A percentile compares a stretch with the other conserved stretches of the same genome.
These are phyloP conservation scores for Smittium culicis DNA, from an alignment of 371 early-diverging fungal species.

Conservation along the genomic window DNA sequence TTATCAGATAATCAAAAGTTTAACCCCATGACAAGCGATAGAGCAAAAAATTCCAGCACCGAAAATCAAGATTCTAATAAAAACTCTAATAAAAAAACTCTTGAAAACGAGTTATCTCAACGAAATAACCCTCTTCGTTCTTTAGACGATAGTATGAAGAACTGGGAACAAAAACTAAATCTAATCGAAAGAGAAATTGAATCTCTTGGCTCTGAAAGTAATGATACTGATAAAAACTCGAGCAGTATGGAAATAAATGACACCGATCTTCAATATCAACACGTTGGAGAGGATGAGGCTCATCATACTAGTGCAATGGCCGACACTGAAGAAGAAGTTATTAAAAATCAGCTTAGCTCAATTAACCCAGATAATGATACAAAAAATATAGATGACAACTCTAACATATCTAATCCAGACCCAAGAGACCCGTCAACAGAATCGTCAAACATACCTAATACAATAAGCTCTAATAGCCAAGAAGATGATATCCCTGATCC, in stretches of 20 bases:
- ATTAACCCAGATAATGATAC: conserved; percentile 36
- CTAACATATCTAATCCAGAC: not conserved
- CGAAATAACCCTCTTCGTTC: conserved; percentile 29
- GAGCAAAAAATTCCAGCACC: conserved; percentile 20
- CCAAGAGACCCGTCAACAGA: no score
- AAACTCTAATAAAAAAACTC: conserved; percentile 19
- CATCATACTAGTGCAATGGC: not conserved
- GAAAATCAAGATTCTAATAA: conserved; percentile 21
- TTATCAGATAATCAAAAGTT: not conserved
- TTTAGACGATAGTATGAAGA: conserved; percentile 37
- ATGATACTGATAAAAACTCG: conserved; percentile 5
- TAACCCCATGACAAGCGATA: conserved; percentile 13
- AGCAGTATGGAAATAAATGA: conserved; percentile 5
- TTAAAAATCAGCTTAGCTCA: not conserved
- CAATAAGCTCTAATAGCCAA: not conserved
- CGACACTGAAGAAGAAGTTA: conserved; percentile 29
- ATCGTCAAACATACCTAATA: no score
- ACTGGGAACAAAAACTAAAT: conserved; percentile 45
- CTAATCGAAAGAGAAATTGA: conserved; percentile 30
- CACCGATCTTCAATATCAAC: conserved; percentile 1
- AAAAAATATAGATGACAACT: conserved; percentile 21
- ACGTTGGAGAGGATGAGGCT: conserved; percentile 12
- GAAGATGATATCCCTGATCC: not conserved
- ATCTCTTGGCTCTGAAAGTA: conserved; percentile 11
- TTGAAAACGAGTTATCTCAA: conserved; percentile 24